Evolutionary conservation across 495 filamentous ascomycete species (phyloP).

Genomic region (Thermochaetoides thermophila): DNA sequence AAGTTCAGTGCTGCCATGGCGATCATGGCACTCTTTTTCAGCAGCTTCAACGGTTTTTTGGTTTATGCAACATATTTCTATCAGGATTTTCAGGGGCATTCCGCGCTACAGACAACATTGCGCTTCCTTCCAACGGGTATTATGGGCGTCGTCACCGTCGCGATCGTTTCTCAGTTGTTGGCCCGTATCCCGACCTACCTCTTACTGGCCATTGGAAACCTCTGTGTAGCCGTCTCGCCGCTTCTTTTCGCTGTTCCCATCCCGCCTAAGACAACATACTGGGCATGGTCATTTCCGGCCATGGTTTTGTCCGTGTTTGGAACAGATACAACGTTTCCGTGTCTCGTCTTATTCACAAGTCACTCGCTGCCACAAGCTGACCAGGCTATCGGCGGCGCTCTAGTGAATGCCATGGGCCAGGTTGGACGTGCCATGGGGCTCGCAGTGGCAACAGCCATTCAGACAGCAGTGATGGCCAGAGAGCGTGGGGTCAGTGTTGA

Average conservation of each 20-base stretch:
- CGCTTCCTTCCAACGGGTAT: constrained; percentile 47
- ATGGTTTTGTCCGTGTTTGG: constrained; percentile 45
- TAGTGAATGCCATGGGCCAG: constrained; percentile 45
- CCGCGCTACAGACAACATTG: constrained; percentile 40
- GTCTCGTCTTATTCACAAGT: constrained; percentile 43
- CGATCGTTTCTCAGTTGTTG: constrained; percentile 40
- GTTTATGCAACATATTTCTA: constrained; percentile 49
- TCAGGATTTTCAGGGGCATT: constrained; percentile 42
- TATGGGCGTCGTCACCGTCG: constrained; percentile 31
- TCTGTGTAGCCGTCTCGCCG: constrained; percentile 31
- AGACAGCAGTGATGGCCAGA: constrained; percentile 37
- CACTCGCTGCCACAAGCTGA: constrained; percentile 42
- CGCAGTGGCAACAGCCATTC: constrained; percentile 41
- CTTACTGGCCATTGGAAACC: constrained; percentile 38
- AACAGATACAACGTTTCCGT: constrained; percentile 44
- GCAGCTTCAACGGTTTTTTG: constrained; percentile 42
- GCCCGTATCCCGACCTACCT: constrained; percentile 35
- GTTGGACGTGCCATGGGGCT: constrained; percentile 42
- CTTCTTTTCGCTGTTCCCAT: constrained; percentile 44
- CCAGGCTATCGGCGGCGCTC: constrained; percentile 44
- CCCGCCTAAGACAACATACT: constrained; percentile 37
- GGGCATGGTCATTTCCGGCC: constrained; percentile 43
- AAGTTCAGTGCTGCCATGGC: constrained; percentile 43
- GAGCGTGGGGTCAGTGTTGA: constrained; percentile 25
- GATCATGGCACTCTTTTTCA: constrained; percentile 45